These are phyloP conservation scores for Plectosphaerella cucumerina DNA, from an alignment of 2,329 filamentous ascomycete species.

Conservation along the genomic window DNA sequence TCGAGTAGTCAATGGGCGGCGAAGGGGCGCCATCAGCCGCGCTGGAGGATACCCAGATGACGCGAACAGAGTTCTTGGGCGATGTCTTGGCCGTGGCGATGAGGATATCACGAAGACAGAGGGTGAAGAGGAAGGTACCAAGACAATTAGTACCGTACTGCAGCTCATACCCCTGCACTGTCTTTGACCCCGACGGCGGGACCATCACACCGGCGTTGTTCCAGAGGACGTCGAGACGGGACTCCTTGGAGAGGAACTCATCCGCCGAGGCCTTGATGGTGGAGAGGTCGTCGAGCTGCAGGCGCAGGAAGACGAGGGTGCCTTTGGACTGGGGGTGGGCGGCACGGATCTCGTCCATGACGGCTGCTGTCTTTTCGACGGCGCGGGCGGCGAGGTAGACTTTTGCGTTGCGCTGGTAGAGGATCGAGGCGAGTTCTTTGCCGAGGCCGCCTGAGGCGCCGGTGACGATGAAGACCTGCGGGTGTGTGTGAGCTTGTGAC, in stretches of 20 bases:
- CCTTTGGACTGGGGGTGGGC: constrained; percentile 23
- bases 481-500: constrained; percentile 7
- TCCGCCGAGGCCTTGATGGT: constrained; percentile 17
- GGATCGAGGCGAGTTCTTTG: constrained; percentile 39
- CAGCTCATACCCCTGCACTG: constrained; percentile 26
- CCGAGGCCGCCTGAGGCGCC: constrained; percentile 27
- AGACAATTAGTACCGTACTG: constrained; percentile 24
- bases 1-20: constrained; percentile 21
- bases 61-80: constrained; percentile 15
- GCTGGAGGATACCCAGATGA: constrained; percentile 24
- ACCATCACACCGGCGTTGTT: constrained; percentile 37
- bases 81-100: constrained; percentile 17
- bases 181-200: constrained; percentile 27
- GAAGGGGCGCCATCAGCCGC: constrained; percentile 16
- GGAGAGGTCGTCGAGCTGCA: constrained; percentile 27
- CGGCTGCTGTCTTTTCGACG: not conserved
- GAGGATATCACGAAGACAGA: constrained; percentile 20
- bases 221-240: constrained; percentile 29
- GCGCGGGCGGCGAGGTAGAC: constrained; percentile 43
- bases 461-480: constrained; percentile 35
- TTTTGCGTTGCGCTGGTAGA: constrained; percentile 43
- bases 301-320: constrained; percentile 27
- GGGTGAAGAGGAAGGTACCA: constrained; percentile 23
- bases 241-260: constrained; percentile 17
- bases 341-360: constrained; percentile 5